Evolutionary conservation across 2,329 filamentous ascomycete species (phyloP).

Genomic region (Ampelomyces quisqualis): DNA sequence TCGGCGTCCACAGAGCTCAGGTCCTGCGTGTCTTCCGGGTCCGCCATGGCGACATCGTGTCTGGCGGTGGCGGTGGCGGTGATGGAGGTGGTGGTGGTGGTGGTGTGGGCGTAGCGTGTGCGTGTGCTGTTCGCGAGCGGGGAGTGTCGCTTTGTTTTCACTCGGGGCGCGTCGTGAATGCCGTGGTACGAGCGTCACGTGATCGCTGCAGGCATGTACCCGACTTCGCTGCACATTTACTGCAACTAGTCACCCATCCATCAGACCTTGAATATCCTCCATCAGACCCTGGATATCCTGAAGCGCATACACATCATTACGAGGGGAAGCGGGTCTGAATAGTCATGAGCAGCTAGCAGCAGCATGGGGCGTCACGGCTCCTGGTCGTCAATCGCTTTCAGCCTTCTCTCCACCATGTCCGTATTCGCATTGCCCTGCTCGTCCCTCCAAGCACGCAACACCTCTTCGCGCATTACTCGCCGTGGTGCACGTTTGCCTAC

Average conservation of each 20-base stretch:
- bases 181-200: slow-evolving; percentile 17
- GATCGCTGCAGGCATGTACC: slow-evolving; percentile 22
- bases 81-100: slow-evolving; percentile 21
- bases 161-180: slow-evolving; percentile 25
- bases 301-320: too few species aligned
- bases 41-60: slow-evolving; percentile 25
- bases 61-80: slow-evolving; percentile 23
- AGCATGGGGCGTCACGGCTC: slow-evolving; percentile 36
- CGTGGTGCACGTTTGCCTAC: slow-evolving; percentile 66
- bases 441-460: slow-evolving; percentile 46
- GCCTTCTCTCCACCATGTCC: slow-evolving; percentile 36
- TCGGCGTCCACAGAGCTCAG: slow-evolving; percentile 44
- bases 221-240: too few species aligned
- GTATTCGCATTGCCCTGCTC: slow-evolving; percentile 35
- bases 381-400: slow-evolving; percentile 39
- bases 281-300: too few species aligned
- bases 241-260: too few species aligned
- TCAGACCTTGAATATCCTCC: too few species aligned
- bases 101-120: slow-evolving; percentile 28
- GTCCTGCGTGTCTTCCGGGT: slow-evolving; percentile 29
- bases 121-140: slow-evolving; percentile 27
- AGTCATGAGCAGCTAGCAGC: too few species aligned
- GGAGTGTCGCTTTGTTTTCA: slow-evolving; percentile 24
- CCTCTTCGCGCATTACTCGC: slow-evolving; percentile 68
- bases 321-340: too few species aligned